Evolutionary conservation across 106 monocot species (phyloP).

Genomic region (Dendrobium officinale): DNA sequence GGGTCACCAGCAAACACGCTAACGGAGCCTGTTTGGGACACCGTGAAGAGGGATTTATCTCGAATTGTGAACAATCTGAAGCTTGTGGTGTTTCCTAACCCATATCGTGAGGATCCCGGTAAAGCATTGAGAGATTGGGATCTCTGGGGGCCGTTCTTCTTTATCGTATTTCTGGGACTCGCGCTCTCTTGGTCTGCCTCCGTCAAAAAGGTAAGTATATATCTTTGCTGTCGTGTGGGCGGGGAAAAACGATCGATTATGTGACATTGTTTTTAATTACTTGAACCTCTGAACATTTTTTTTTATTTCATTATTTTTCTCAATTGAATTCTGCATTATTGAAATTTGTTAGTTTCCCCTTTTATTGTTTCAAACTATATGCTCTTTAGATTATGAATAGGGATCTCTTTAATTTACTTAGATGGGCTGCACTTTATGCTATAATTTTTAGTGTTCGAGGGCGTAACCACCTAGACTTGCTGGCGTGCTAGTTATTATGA

Average conservation of each 20-base stretch:
- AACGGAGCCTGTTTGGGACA: conserved; percentile 98
- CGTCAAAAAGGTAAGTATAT: conserved; percentile 60
- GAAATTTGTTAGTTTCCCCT: too few species aligned
- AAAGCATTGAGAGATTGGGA: conserved; percentile 99
- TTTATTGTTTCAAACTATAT: too few species aligned
- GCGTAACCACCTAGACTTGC: too few species aligned
- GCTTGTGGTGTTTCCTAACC: conserved; percentile 96
- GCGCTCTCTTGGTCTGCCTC: conserved; percentile 92
- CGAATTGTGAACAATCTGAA: conserved; percentile 90
- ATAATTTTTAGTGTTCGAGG: too few species aligned
- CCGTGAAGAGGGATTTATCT: conserved; percentile 83
- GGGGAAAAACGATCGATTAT: neutral
- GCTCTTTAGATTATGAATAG: too few species aligned
- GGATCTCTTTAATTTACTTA: too few species aligned
- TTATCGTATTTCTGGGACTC: conserved; percentile 88
- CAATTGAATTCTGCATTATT: too few species aligned
- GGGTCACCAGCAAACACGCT: conserved; percentile 73
- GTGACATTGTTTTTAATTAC: neutral
- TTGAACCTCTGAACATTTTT: neutral
- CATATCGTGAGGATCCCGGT: conserved; percentile 84
- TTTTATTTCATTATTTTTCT: neutral
- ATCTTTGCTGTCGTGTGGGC: neutral
- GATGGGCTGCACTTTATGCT: too few species aligned
- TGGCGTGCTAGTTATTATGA: too few species aligned
- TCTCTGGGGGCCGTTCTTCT: conserved; percentile 98